Conservation (phyloP, 768 basidiomycete species). For the Suillus spraguei region DNA sequence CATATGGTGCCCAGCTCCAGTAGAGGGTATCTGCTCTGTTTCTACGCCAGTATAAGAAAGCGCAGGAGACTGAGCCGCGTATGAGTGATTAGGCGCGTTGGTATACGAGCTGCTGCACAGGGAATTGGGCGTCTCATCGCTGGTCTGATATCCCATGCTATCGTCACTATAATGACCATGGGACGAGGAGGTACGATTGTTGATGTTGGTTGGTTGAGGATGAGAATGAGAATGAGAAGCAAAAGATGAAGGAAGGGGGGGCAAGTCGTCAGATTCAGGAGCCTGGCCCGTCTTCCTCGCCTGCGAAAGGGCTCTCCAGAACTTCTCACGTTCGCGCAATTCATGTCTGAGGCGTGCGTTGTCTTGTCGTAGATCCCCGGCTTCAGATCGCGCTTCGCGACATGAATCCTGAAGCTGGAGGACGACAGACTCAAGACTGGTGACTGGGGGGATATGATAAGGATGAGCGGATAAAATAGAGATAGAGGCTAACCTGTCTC, state of each 20-base stretch:
- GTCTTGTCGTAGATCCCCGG: slow-evolving; percentile 64
- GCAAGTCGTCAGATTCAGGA: slow-evolving; percentile 54
- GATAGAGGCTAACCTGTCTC: slow-evolving; percentile 58
- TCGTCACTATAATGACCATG: slow-evolving; percentile 41
- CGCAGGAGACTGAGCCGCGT: slow-evolving; percentile 52
- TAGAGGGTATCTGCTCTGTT: slow-evolving; percentile 30
- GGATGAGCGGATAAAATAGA: slow-evolving; percentile 16
- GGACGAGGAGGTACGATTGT: slow-evolving; percentile 42
- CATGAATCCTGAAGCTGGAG: slow-evolving; percentile 82
- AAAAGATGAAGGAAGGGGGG: slow-evolving; percentile 49
- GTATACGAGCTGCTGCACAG: slow-evolving; percentile 49
- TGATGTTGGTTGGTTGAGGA: slow-evolving; percentile 32
- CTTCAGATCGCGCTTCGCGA: slow-evolving; percentile 64
- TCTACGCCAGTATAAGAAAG: slow-evolving; percentile 39
- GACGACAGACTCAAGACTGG: slow-evolving; percentile 83
- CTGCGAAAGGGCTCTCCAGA: slow-evolving; percentile 72
- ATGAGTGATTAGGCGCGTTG: slow-evolving; percentile 39
- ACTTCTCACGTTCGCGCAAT: slow-evolving; percentile 70
- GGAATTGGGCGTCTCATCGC: slow-evolving; percentile 46
- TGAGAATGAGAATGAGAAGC: slow-evolving; percentile 28
- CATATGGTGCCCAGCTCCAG: slow-evolving; percentile 34
- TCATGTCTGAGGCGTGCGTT: slow-evolving; percentile 65
- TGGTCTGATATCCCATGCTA: slow-evolving; percentile 50
- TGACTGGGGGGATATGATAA: slow-evolving; percentile 50
- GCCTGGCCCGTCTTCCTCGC: slow-evolving; percentile 58